phyloP scores from a whole-genome alignment of 225 moss, liverwort and hornwort species.

The Polytrichum formosum region DNA sequence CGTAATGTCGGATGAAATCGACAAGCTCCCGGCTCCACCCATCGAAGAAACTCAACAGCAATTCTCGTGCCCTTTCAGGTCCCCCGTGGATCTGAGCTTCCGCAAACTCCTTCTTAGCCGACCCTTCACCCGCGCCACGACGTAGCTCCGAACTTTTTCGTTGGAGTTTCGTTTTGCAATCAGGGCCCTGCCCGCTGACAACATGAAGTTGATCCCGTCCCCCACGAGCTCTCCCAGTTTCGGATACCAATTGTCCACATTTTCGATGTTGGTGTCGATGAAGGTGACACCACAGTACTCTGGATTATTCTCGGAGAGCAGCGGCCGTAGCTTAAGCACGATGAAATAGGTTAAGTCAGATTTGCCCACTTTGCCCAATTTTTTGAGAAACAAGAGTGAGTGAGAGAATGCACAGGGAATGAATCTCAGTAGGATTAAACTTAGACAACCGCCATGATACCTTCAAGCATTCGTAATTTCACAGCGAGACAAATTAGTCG shows the following conservation, averaged over 20 bases:
- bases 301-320: background rate
- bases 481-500: too few species aligned
- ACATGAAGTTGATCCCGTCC: background rate
- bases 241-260: constrained; percentile 1
- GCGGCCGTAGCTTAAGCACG: background rate
- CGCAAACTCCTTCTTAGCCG: background rate
- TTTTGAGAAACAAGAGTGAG: too few species aligned
- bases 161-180: background rate
- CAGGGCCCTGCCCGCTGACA: background rate
- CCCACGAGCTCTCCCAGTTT: too few species aligned
- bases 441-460: too few species aligned
- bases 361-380: too few species aligned
- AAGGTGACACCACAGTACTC: background rate
- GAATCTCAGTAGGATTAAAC: too few species aligned
- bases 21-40: background rate
- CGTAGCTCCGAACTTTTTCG: background rate
- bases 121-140: background rate
- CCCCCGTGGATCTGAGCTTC: background rate
- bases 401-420: too few species aligned
- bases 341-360: too few species aligned
- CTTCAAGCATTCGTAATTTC: too few species aligned
- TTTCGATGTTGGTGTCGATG: background rate
- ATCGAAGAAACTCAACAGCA: constrained; percentile 1
- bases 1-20: background rate
- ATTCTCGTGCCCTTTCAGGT: background rate